phyloP scores from a whole-genome alignment of 805 yeast genomes.

The Deakozyma indianensis region DNA sequence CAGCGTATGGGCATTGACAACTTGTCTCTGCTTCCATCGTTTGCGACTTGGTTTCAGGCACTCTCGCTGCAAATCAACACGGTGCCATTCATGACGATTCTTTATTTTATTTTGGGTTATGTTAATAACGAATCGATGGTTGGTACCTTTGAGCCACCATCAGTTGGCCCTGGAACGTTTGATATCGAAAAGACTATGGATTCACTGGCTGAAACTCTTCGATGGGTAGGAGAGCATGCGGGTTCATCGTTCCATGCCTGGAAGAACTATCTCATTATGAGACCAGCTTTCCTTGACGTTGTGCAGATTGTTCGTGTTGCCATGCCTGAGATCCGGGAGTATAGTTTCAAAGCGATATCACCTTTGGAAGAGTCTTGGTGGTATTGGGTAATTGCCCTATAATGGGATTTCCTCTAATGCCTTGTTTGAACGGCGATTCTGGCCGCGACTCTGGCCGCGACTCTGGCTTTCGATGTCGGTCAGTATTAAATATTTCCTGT shows the following conservation, averaged over 20 bases:
- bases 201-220: not conserved
- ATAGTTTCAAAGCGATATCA: not conserved
- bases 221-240: not conserved
- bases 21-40: not conserved
- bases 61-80: not conserved
- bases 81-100: slow-evolving; percentile 1
- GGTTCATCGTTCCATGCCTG: not conserved
- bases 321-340: not conserved
- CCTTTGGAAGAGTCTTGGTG: not conserved
- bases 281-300: not conserved
- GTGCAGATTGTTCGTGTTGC: not conserved
- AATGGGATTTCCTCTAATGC: no score
- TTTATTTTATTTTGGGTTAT: not conserved
- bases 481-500: no score
- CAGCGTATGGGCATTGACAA: not conserved
- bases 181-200: not conserved
- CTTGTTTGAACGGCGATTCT: no score
- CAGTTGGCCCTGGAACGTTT: not conserved
- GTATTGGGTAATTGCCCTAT: not conserved
- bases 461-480: no score
- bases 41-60: not conserved
- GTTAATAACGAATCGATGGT: not conserved
- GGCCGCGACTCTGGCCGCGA: no score
- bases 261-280: not conserved
- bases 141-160: not conserved